Conservation (phyloP, 305 asterid species). For the Nicotiana rustica region DNA sequence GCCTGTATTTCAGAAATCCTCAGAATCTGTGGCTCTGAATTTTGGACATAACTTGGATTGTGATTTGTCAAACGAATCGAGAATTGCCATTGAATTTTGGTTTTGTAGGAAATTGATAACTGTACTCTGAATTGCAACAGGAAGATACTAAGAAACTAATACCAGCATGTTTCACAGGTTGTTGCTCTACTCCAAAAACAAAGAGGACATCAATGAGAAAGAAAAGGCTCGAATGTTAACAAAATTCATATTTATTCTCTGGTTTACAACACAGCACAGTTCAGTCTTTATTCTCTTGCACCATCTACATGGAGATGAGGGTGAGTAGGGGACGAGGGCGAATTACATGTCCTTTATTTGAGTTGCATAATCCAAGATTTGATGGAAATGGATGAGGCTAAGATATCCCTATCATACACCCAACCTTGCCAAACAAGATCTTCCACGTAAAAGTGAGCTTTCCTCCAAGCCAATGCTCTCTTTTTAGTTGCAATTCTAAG, state of each 20-base stretch:
- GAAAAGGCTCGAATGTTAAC: background rate
- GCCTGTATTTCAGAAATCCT: no score
- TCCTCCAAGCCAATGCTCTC: background rate
- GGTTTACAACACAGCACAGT: conserved; percentile 7
- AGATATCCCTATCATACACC: background rate
- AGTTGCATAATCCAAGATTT: background rate
- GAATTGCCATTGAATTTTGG: no score
- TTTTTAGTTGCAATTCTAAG: background rate
- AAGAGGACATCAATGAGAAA: background rate
- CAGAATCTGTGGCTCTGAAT: no score
- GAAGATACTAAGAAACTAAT: background rate
- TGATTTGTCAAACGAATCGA: no score
- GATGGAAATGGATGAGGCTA: conserved; percentile 1
- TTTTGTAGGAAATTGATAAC: no score
- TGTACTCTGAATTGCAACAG: no score
- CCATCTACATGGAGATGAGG: background rate
- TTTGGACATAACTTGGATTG: no score
- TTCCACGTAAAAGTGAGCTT: background rate
- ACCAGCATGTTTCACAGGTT: background rate
- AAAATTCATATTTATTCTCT: background rate
- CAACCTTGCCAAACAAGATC: background rate
- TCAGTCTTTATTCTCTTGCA: background rate
- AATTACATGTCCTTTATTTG: background rate
- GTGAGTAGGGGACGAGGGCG: background rate
- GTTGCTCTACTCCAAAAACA: background rate